Evolutionary conservation across 768 basidiomycete species (phyloP).

Genomic region (Lepiota venenata): DNA sequence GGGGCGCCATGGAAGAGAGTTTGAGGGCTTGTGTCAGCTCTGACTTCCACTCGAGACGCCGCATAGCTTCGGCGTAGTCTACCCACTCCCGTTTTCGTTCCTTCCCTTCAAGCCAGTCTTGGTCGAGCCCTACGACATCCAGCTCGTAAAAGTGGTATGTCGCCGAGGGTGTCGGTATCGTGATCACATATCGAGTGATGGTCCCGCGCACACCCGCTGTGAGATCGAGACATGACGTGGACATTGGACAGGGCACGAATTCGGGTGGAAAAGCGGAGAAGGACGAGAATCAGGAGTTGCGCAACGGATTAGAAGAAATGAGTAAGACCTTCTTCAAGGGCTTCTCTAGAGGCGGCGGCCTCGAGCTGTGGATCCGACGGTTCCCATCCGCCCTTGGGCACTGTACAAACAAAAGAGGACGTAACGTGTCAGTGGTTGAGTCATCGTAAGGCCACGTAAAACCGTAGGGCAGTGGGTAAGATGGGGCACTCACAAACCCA

Average conservation of each 20-base stretch:
- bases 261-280: slow-evolving; percentile 25
- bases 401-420: slow-evolving; percentile 31
- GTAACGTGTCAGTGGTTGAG: slow-evolving; percentile 11
- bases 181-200: slow-evolving; percentile 82
- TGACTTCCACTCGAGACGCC: slow-evolving; percentile 78
- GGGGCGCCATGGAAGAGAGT: slow-evolving; percentile 60
- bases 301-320: slow-evolving; percentile 70
- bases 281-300: slow-evolving; percentile 65
- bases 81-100: slow-evolving; percentile 88
- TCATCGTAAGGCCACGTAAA: slow-evolving; percentile 8
- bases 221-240: slow-evolving; percentile 23
- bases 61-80: slow-evolving; percentile 77
- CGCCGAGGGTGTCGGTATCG: slow-evolving; percentile 72
- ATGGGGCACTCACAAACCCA: slow-evolving; percentile 80
- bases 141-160: slow-evolving; percentile 92
- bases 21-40: slow-evolving; percentile 77
- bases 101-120: slow-evolving; percentile 76
- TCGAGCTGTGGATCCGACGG: slow-evolving; percentile 75
- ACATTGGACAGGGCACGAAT: slow-evolving; percentile 21
- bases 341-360: slow-evolving; percentile 88
- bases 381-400: slow-evolving; percentile 95
- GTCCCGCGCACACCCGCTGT: slow-evolving; percentile 86
- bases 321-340: slow-evolving; percentile 95
- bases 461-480: slow-evolving; percentile 8
- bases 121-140: slow-evolving; percentile 73